phyloP scores from a whole-genome alignment of 805 yeast species.

The Candida ficus region DNA sequence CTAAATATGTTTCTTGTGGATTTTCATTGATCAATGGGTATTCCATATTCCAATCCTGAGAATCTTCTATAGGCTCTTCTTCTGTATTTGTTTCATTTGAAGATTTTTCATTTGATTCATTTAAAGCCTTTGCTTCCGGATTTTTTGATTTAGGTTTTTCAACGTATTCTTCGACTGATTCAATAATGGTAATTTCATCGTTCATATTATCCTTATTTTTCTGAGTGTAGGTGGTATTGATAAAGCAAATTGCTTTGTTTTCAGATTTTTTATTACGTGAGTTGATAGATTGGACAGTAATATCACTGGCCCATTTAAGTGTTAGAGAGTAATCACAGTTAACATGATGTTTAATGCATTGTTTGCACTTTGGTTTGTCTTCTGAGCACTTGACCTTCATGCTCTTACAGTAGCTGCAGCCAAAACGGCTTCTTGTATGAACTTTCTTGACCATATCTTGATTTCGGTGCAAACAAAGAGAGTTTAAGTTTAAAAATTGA shows the following conservation, averaged over 20 bases:
- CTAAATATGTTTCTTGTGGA: too few species aligned
- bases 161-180: too few species aligned
- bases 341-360: neutral
- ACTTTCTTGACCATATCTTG: too few species aligned
- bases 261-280: neutral
- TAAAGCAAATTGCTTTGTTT: neutral
- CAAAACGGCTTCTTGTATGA: neutral
- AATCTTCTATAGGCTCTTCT: too few species aligned
- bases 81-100: too few species aligned
- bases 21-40: too few species aligned
- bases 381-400: neutral
- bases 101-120: too few species aligned
- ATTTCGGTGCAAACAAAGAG: neutral
- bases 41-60: too few species aligned
- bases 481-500: too few species aligned
- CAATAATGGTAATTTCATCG: too few species aligned
- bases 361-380: neutral
- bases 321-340: neutral
- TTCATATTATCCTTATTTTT: neutral
- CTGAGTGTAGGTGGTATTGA: neutral
- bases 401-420: neutral
- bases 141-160: too few species aligned
- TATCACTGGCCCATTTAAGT: neutral
- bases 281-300: neutral
- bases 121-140: too few species aligned